Evolutionary conservation across 306 rosid genomes (phyloP).

Genomic region (Prosopis cineraria): DNA sequence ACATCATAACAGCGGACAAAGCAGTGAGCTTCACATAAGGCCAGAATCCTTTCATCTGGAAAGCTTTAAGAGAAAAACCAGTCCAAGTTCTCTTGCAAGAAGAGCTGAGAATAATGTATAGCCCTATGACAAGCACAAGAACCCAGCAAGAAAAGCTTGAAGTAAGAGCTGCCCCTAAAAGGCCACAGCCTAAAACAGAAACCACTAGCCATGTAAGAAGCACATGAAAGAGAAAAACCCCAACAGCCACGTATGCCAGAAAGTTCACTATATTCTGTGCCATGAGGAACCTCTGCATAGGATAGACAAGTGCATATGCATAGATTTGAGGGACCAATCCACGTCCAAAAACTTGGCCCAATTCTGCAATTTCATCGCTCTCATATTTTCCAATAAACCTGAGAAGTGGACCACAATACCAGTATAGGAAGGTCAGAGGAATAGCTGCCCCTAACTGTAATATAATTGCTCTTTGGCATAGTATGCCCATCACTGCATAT

Average conservation of each 20-base stretch:
- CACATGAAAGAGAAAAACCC: slow-evolving; percentile 47
- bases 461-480: slow-evolving; percentile 67
- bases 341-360: neutral
- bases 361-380: neutral
- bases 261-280: slow-evolving; percentile 69
- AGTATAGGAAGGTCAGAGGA: slow-evolving; percentile 58
- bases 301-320: neutral
- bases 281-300: slow-evolving; percentile 44
- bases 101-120: slow-evolving; percentile 56
- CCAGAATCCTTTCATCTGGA: slow-evolving; percentile 50
- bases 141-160: slow-evolving; percentile 59
- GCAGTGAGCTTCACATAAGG: slow-evolving; percentile 54
- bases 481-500: slow-evolving; percentile 57
- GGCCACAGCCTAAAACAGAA: slow-evolving; percentile 46
- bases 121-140: slow-evolving; percentile 46
- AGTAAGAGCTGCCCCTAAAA: slow-evolving; percentile 50
- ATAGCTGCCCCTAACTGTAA: slow-evolving; percentile 70
- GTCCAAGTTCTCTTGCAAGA: slow-evolving; percentile 61
- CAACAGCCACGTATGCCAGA: slow-evolving; percentile 35
- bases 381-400: slow-evolving; percentile 39
- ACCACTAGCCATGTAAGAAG: slow-evolving; percentile 55
- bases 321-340: neutral
- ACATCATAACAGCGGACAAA: slow-evolving; percentile 41
- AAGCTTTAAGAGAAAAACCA: slow-evolving; percentile 54
- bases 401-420: slow-evolving; percentile 64